These are phyloP conservation scores for Lasiosphaeria ovina DNA, from an alignment of 495 filamentous ascomycete genomes.

Conservation along the genomic window DNA sequence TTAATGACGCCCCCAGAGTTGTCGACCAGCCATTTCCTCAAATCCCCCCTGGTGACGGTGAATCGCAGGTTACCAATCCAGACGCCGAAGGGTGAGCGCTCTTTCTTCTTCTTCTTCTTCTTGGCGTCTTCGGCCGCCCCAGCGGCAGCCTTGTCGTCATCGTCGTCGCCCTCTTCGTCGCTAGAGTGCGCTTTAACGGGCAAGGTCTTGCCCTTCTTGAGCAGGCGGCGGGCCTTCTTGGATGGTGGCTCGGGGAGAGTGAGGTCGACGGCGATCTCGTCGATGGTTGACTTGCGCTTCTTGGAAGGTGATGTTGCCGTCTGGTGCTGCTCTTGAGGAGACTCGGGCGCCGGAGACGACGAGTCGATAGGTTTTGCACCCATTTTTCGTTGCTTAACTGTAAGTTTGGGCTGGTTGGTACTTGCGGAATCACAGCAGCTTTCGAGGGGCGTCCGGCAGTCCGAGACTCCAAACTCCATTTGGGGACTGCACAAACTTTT, in stretches of 20 bases:
- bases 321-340: neutral
- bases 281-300: slow-evolving; percentile 71
- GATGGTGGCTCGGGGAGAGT: slow-evolving; percentile 85
- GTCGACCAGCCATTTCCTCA: slow-evolving; percentile 73
- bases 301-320: slow-evolving; percentile 32
- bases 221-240: slow-evolving; percentile 79
- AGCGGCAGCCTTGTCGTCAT: slow-evolving; percentile 19
- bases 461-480: too few species aligned
- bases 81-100: slow-evolving; percentile 76
- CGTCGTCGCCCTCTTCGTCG: slow-evolving; percentile 44
- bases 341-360: neutral
- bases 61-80: slow-evolving; percentile 97
- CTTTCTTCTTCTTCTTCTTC: slow-evolving; percentile 46
- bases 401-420: neutral
- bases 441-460: neutral
- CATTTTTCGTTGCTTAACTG: neutral
- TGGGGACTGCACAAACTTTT: too few species aligned
- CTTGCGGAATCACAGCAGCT: neutral
- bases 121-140: neutral
- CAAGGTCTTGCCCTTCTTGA: slow-evolving; percentile 69
- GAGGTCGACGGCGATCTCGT: slow-evolving; percentile 87
- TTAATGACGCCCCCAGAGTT: slow-evolving; percentile 61
- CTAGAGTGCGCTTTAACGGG: slow-evolving; percentile 40
- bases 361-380: slow-evolving; percentile 15
- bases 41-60: slow-evolving; percentile 65